A percentile compares a stretch with the other conserved stretches of the same genome.
These are phyloP conservation scores for Pleurotus salmoneostramineus DNA, from an alignment of 768 basidiomycete species.

Conservation along the genomic window DNA sequence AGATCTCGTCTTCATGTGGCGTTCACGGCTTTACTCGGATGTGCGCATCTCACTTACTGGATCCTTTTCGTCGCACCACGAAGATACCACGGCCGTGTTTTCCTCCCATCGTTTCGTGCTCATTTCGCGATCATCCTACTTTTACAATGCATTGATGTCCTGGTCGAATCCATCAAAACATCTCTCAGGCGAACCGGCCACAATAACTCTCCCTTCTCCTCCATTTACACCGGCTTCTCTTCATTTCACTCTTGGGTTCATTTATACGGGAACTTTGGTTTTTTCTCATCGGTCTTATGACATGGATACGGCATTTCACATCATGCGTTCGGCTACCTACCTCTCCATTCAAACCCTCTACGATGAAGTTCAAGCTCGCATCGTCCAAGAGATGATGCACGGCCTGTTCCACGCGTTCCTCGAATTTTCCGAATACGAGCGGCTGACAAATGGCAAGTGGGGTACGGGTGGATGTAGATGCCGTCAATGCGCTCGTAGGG, in stretches of 20 bases:
- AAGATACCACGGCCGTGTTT: conserved; percentile 78
- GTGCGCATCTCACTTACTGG: conserved; percentile 77
- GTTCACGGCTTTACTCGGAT: conserved; percentile 90
- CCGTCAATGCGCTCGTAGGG: conserved; percentile 75
- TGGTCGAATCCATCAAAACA: conserved; percentile 37
- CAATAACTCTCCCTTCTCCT: conserved; percentile 77
- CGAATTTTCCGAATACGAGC: conserved; percentile 76
- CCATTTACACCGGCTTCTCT: conserved; percentile 94
- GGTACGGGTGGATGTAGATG: conserved; percentile 83
- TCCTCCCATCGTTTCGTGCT: conserved; percentile 93
- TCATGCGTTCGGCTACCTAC: conserved; percentile 80
- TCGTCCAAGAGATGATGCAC: conserved; percentile 87
- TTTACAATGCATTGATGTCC: conserved; percentile 71
- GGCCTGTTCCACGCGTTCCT: conserved; percentile 85
- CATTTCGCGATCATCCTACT: conserved; percentile 85
- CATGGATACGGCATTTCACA: conserved; percentile 86
- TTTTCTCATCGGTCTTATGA: conserved; percentile 94
- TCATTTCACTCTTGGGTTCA: conserved; percentile 91
- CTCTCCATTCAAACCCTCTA: conserved; percentile 71
- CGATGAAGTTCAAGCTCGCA: conserved; percentile 76
- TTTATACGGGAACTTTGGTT: conserved; percentile 91
- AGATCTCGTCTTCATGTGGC: conserved; percentile 96
- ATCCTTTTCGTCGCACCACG: conserved; percentile 60
- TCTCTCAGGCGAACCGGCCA: conserved; percentile 40
- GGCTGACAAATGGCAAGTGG: conserved; percentile 72